These are phyloP conservation scores for Suhomyces sp. DNA, from an alignment of 805 yeast species.

Conservation along the genomic window DNA sequence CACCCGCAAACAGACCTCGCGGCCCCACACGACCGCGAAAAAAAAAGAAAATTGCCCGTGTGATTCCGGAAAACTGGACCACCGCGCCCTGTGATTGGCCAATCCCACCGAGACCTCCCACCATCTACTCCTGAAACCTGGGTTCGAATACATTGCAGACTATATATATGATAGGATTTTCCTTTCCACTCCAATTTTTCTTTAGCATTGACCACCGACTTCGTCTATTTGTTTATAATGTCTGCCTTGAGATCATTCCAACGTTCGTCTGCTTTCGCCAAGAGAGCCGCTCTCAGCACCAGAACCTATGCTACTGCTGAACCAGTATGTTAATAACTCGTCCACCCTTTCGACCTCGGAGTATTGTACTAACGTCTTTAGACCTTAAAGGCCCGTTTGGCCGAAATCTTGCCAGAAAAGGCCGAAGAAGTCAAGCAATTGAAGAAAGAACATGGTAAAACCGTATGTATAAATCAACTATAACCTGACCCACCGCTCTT, in stretches of 20 bases:
- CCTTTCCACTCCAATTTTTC: conserved; percentile 7
- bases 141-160: neutral
- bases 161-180: conserved; percentile 14
- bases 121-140: conserved; percentile 1
- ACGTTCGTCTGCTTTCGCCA: conserved; percentile 32
- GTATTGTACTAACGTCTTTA: conserved; percentile 25
- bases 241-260: conserved; percentile 38
- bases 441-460: conserved; percentile 86
- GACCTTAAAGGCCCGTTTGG: conserved; percentile 92
- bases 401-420: conserved; percentile 86
- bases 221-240: conserved; percentile 19
- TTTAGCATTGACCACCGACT: conserved; percentile 12
- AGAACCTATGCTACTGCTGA: conserved; percentile 39
- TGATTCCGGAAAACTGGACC: conserved; percentile 5
- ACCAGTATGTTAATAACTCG: conserved; percentile 26
- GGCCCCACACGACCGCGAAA: conserved; percentile 3
- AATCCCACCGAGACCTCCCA: conserved; percentile 8
- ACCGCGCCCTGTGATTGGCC: conserved; percentile 7
- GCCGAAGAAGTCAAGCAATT: conserved; percentile 88
- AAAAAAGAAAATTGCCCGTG: conserved; percentile 6
- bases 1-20: too few species aligned
- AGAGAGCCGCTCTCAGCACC: conserved; percentile 20
- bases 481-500: too few species aligned
- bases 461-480: conserved; percentile 46
- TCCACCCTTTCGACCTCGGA: neutral